Conservation (phyloP, 2,329 filamentous ascomycete genomes). For the Botrytis sinoallii region DNA sequence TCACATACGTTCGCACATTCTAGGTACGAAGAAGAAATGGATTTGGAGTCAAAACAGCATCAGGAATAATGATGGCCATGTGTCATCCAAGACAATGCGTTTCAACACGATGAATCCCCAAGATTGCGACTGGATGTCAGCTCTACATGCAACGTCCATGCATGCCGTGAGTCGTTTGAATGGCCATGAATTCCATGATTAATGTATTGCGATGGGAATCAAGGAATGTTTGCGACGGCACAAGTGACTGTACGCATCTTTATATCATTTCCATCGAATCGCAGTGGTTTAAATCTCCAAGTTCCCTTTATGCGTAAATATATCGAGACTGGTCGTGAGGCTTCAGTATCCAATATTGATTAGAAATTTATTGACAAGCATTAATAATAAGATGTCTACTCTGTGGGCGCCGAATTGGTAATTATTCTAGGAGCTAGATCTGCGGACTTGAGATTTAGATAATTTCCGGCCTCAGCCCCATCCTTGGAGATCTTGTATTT, state of each 20-base stretch:
- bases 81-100: neutral
- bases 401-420: neutral
- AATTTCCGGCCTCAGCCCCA: neutral
- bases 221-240: neutral
- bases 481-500: neutral
- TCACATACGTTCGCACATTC: neutral
- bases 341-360: neutral
- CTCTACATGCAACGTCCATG: neutral
- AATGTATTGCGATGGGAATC: neutral
- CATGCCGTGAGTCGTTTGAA: neutral
- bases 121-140: neutral
- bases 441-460: neutral
- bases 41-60: neutral
- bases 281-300: neutral
- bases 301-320: neutral
- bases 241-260: neutral
- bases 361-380: neutral
- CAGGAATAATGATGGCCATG: neutral
- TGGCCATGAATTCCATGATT: neutral
- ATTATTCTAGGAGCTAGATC: neutral
- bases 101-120: no score
- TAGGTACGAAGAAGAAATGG: neutral
- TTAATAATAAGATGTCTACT: neutral
- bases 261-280: neutral
- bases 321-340: neutral